Evolutionary conservation across 1,284 basidiomycete genomes (phyloP), one percentile per base, ranked within the genome.

Genomic region (Pseudomicrostroma phylloplanum): DNA sequence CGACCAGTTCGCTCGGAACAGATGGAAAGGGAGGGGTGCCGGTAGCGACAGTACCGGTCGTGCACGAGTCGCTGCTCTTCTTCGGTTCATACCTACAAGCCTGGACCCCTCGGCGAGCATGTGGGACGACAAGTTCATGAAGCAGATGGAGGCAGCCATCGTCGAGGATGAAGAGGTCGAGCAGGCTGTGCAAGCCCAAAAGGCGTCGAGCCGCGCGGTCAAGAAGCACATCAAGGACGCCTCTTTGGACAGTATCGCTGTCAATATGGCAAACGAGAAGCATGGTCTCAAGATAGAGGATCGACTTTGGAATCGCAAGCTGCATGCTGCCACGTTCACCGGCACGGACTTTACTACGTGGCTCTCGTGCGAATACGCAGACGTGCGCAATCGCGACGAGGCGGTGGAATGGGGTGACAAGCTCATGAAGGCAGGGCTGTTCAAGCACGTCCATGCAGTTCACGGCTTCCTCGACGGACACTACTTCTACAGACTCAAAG

Each of bases 1-100:
- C 0, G 91, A 96, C 71, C 84, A 90, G 59, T 91, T 96, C 78
- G 69, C 69, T 25, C 66, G 73, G 9, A 74, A 73, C 1, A 58
- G 73, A 21, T 72, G 65, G 48, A 56, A 62, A 1, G 49, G 66
- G 7, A 61, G 41, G n/a, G 40, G 40, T 19, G 26, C 40, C 8
- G 17, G 46, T 17, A 53, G 36, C 36, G 11, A 26, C 12, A 21
- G 15, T 6, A 40, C 15, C 26, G 61, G 39, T 65, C 69, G 43
- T 62, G 2, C 64, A 66, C 42, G 19, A 36, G 56, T 58, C 55
- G 23, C 2, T 17, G 55, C 58, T 15, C 59, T 53, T 6, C 51
- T 71, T 57, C 67, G 77, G 2, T 78, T 79, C 66, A 61, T 78
- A 49, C 74, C 76, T 1, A 79, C 77, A 17, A 70, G 68, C 48